A percentile compares a stretch with the other conserved stretches of the same genome.
phyloP scores from a whole-genome alignment of 202 grass and related monocot species.

The Dendrocalamus latiflorus region DNA sequence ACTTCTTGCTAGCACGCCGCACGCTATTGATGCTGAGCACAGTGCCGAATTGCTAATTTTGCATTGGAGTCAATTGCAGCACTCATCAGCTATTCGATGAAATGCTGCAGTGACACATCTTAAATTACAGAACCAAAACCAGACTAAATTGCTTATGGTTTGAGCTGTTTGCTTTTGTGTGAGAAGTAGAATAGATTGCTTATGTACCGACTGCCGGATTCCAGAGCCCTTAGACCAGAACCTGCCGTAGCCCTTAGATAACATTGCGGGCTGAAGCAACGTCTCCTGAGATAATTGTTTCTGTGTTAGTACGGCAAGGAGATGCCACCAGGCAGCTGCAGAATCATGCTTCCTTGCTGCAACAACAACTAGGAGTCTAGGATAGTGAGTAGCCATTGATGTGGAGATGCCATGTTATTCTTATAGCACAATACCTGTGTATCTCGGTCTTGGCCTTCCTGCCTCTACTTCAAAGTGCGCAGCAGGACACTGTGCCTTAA shows the following conservation, averaged over 20 bases:
- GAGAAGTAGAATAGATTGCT: neutral
- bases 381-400: neutral
- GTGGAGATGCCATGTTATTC: neutral
- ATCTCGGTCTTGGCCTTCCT: neutral
- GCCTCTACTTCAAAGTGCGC: neutral
- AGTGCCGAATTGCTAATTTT: no score
- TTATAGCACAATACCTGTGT: neutral
- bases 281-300: neutral
- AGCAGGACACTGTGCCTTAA: neutral
- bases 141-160: neutral
- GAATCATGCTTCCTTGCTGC: neutral
- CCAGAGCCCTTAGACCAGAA: neutral
- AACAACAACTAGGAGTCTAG: neutral
- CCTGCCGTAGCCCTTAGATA: neutral
- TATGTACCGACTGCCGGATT: neutral
- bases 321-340: neutral
- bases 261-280: neutral
- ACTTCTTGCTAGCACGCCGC: no score
- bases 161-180: neutral
- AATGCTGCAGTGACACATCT: no score
- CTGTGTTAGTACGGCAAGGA: neutral
- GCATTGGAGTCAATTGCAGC: no score
- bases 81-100: no score
- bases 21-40: no score
- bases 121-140: neutral